Evolutionary conservation across 441 rosid species (phyloP), one percentile per base, ranked within the genome.

Genomic region (Adansonia rubrostipa): DNA sequence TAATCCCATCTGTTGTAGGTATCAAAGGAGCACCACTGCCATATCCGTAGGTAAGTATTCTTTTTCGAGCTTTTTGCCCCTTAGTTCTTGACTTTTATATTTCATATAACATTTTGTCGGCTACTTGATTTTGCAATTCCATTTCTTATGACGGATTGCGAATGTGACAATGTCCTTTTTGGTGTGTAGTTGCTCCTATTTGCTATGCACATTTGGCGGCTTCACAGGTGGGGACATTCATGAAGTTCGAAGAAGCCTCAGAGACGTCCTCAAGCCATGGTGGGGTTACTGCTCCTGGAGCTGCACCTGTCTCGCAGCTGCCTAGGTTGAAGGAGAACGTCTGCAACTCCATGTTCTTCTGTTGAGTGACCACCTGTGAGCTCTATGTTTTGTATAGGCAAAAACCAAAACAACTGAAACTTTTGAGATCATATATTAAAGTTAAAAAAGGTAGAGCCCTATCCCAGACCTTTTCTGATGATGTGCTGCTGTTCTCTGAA

Each of bases 161-260:
- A 22, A 14, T 9, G 17, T 6, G 53, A 28, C 50, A 17, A 17
- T 60, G 9, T 13, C 1, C 2, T 17, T 40, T 58, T 22, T 22
- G 61, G 44, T 84, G 81, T 84, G 33, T 28, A 89, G 97, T 91
- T 79, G 93, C 97, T 40, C 93, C 96, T 0, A 63, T 93, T 2
- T 88, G 92, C 76, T 91, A 91, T 28, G 93, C 96, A 1, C 96
- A 90, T 77, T 71, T 88, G 74, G 97, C 96, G 1, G 96, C 97
- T 5, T 72, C 84, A 15, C 94, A 91, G 82, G 65, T 91, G 82
- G 79, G 84, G 4, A 85, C 88, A 3, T 83, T 90, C 67, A 78
- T 91, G 61, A 91, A 93, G 77, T 89, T 81, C 10, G 93, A 90
- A 51, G 96, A 89, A 1, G 63, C 74, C 5, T 86, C 90, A 0